Base-by-base conservation (phyloP, 768 basidiomycete genomes). In the Rhodotorula paludigena region DNA sequence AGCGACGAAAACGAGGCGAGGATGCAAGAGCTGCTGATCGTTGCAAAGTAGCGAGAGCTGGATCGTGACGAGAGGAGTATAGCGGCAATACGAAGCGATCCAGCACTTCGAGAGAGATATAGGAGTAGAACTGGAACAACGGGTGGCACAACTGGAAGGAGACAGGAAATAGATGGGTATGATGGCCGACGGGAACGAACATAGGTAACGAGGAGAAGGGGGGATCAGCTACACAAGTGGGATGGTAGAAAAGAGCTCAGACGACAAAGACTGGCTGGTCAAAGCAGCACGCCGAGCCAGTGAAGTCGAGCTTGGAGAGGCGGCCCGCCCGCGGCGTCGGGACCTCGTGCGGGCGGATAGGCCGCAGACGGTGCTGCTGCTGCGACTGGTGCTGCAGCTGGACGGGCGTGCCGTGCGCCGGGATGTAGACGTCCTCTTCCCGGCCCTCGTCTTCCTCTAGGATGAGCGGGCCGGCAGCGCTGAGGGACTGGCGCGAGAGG, bases 181-280 rank as follows among this genome's bases (percentile, higher is more conserved):
- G 33, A 7, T 21, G 36, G 54, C n/a, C 33, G 41, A 42, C 41
- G 20, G 41, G 41, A 42, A 42, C 41, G n/a, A n/a, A 47, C 23
- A 47, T 21, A 57, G 16, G n/a, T 25, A 35, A 18, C 5, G 41
- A 28, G 23, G 39, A 60, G 36, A 48, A 30, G 14, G 30, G n/a
- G 23, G n/a, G 35, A 11, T 4, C 30, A n/a, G 53, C 21, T 35
- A 38, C 36, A 54, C 7, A 47, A 32, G 48, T 32, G 32, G 12
- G 23, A 9, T 3, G 60, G 2, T 8, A 10, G 16, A 41, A 30
- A 47, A 9, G 20, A 25, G 16, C 42, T 61, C 47, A 69, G 32
- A 69, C 68, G 55, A 69, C 63, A 44, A 64, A 69, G 51, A 69
- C 63, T 23, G 59, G 63, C 38, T 41, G 30, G 39, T 64, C 71